Evolutionary conservation across 2,329 filamentous ascomycete genomes (phyloP).

Genomic region (Fusarium secorum): DNA sequence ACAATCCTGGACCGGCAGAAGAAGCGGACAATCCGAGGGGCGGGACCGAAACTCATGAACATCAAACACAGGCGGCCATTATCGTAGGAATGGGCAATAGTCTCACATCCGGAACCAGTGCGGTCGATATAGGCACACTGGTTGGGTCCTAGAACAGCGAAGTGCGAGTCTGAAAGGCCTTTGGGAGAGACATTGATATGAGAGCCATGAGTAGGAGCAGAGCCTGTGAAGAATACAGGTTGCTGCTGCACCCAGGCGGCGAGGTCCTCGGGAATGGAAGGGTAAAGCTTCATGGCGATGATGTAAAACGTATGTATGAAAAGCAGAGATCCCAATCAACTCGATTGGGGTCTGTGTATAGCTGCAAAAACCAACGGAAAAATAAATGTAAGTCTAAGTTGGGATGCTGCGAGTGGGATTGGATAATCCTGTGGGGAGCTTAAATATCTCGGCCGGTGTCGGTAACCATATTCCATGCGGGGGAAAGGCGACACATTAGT

Average conservation of each 20-base stretch:
- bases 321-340: slow-evolving; percentile 24
- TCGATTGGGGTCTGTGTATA: slow-evolving; percentile 18
- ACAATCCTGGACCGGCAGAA: slow-evolving; percentile 68
- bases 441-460: slow-evolving; percentile 18
- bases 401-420: slow-evolving; percentile 27
- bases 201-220: slow-evolving; percentile 70
- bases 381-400: slow-evolving; percentile 17
- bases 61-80: slow-evolving; percentile 79
- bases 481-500: slow-evolving; percentile 23
- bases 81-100: slow-evolving; percentile 77
- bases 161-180: slow-evolving; percentile 69
- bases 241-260: slow-evolving; percentile 71
- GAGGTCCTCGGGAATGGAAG: slow-evolving; percentile 62
- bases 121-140: slow-evolving; percentile 75
- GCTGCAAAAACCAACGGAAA: slow-evolving; percentile 22
- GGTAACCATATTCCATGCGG: slow-evolving; percentile 27
- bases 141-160: slow-evolving; percentile 66
- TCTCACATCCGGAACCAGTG: slow-evolving; percentile 79
- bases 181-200: slow-evolving; percentile 84
- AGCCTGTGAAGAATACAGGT: slow-evolving; percentile 78
- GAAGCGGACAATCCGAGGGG: slow-evolving; percentile 69
- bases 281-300: slow-evolving; percentile 65
- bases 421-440: slow-evolving; percentile 11
- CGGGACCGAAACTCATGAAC: slow-evolving; percentile 71
- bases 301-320: slow-evolving; percentile 33